Conservation (phyloP, 208 protist genomes). For the Leishmania aethiopica region DNA sequence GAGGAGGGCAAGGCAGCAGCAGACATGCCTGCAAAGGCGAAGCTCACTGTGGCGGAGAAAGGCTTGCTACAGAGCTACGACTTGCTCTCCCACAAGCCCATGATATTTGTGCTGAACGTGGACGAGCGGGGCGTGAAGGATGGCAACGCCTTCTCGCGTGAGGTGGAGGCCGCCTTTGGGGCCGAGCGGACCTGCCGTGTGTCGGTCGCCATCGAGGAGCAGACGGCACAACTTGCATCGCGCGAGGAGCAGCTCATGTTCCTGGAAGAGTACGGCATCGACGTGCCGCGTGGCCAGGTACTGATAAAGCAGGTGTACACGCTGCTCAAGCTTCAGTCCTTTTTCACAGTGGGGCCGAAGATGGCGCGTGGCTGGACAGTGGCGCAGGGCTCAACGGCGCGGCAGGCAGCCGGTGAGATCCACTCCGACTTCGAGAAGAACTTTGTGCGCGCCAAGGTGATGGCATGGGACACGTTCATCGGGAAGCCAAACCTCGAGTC, state of each 20-base stretch:
- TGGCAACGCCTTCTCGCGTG: constrained; percentile 57
- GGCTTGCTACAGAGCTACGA: constrained; percentile 55
- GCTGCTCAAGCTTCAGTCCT: constrained; percentile 73
- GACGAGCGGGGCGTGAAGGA: constrained; percentile 58
- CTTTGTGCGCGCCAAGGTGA: constrained; percentile 75
- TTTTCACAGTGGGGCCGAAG: constrained; percentile 88
- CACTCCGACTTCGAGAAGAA: constrained; percentile 86
- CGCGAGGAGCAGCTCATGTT: constrained; percentile 79
- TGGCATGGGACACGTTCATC: constrained; percentile 65
- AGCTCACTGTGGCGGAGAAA: constrained; percentile 23
- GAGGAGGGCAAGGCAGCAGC: constrained; percentile 59
- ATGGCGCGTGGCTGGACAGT: constrained; percentile 84
- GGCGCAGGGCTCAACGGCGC: constrained; percentile 46
- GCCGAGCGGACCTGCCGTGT: constrained; percentile 62
- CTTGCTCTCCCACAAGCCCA: constrained; percentile 80
- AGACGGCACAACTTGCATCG: constrained; percentile 65
- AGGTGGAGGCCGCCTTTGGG: constrained; percentile 68
- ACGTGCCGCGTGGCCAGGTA: constrained; percentile 62
- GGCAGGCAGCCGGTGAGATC: constrained; percentile 79
- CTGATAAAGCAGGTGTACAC: constrained; percentile 67
- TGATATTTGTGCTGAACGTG: constrained; percentile 89
- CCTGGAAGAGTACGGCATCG: constrained; percentile 79
- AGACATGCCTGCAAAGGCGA: constrained; percentile 23
- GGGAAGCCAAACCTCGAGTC: constrained; percentile 60
- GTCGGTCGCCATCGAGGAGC: constrained; percentile 79